phyloP scores from a whole-genome alignment of 352 stramenopile species.

The Pythium scleroteichum region DNA sequence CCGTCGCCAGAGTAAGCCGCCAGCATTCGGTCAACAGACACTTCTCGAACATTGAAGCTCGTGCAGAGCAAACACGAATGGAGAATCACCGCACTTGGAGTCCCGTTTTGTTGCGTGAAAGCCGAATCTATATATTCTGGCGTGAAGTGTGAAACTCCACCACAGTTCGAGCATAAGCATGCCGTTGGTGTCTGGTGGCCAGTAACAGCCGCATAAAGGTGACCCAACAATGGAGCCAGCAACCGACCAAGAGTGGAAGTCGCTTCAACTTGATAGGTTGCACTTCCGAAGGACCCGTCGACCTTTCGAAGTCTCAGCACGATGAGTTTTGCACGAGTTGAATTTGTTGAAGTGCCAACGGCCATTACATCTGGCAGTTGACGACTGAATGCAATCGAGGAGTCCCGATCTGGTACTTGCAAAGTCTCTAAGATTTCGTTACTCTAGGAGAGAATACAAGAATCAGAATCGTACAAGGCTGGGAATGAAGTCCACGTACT shows the following conservation, averaged over 20 bases:
- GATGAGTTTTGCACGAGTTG: slow-evolving; percentile 52
- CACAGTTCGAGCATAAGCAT: slow-evolving; percentile 61
- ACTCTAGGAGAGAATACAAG: slow-evolving; percentile 26
- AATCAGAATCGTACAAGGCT: not conserved
- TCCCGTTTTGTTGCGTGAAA: not conserved
- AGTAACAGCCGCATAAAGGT: slow-evolving; percentile 27
- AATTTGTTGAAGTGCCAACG: slow-evolving; percentile 53
- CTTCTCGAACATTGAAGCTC: slow-evolving; percentile 73
- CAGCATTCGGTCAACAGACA: slow-evolving; percentile 55
- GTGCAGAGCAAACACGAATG: slow-evolving; percentile 69
- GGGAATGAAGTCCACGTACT: not conserved
- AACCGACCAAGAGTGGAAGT: slow-evolving; percentile 38
- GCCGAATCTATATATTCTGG: slow-evolving; percentile 40
- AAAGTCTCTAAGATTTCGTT: slow-evolving; percentile 56
- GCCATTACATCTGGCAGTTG: slow-evolving; percentile 53
- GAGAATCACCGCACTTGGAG: slow-evolving; percentile 31
- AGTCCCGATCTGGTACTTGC: slow-evolving; percentile 35
- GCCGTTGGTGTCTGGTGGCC: slow-evolving; percentile 43
- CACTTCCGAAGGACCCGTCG: slow-evolving; percentile 22
- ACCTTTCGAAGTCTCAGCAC: slow-evolving; percentile 49
- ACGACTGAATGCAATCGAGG: slow-evolving; percentile 37
- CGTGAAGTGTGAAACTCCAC: slow-evolving; percentile 56
- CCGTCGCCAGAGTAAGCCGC: slow-evolving; percentile 49
- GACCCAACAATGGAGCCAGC: slow-evolving; percentile 39
- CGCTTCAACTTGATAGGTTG: slow-evolving; percentile 65